Evolutionary conservation across 2,329 filamentous ascomycete genomes (phyloP), one percentile per base, ranked within the genome.

Genomic region (Epichloe sibirici): DNA sequence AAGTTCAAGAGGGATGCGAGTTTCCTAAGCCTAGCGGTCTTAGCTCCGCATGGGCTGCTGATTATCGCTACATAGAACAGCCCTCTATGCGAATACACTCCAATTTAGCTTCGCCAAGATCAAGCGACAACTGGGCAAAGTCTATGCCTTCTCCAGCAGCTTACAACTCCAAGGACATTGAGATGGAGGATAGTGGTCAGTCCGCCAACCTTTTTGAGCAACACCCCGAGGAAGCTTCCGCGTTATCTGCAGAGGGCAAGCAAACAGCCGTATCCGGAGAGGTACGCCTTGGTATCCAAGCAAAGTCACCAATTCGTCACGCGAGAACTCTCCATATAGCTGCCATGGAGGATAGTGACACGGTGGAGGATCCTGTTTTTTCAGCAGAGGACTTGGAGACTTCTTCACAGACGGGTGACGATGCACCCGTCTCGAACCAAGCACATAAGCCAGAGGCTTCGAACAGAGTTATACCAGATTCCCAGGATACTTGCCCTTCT

Each of bases 1-100:
- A 48, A 25, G 21, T 53, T 21, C 57, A 52, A 5, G 59, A 67
- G 57, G 59, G 65, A 60, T 65, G 67, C 55, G 53, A 66, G n/a
- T 61, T 64, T 56, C 61, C 67, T 23, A 57, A 60, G 21, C 57
- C 67, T 55, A 60, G 57, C 31, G 59, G 62, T 1, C 40, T 61
- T 28, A 61, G 51, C n/a, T 69, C 68, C 3, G 67, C 69, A 37
- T 69, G 68, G 66, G 62, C 64, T 12, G 58, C 62, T 1, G 49
- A 51, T 38, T 55, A 57, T 34, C 55, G 55, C 2, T 61, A 57
- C 23, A 55, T 45, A 23, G 58, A 61, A 34, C 57, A 61, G 12
- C 44, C 53, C 13, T 44, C 50, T 28, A 21, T 38, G 13, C 38
- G 25, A 21, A 7, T 44, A 34, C 53, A 17, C 42, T 34, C 53